Evolutionary conservation across 208 protist species (phyloP).

Genomic region (Hexamita inflata): DNA sequence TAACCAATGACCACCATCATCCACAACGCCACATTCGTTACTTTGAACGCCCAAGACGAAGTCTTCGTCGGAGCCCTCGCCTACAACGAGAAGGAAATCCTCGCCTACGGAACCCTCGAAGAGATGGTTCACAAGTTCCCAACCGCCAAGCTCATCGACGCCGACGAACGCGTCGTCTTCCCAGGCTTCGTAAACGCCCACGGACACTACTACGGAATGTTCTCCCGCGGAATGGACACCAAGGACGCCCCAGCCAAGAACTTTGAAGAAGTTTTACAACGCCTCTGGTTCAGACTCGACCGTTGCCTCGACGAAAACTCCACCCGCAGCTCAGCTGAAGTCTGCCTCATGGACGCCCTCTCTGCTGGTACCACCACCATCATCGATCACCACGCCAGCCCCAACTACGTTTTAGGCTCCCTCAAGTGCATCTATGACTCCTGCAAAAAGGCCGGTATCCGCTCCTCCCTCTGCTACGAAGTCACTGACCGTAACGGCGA

Average conservation of each 20-base stretch:
- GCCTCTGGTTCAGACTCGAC: conserved; percentile 37
- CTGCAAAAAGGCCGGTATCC: conserved; percentile 12
- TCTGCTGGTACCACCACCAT: conserved; percentile 32
- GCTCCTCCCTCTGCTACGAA: conserved; percentile 34
- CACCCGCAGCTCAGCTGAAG: conserved; percentile 13
- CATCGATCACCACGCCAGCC: conserved; percentile 37
- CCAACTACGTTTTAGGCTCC: conserved; percentile 1
- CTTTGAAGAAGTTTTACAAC: conserved; percentile 36
- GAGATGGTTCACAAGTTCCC: neutral
- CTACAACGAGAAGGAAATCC: neutral
- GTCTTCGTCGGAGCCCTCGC: neutral
- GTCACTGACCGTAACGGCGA: conserved; percentile 36
- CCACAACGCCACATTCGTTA: too few relatives aligned
- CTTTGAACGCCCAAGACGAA: too few relatives aligned
- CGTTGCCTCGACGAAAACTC: conserved; percentile 31
- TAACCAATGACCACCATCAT: too few relatives aligned
- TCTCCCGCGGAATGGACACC: conserved; percentile 35
- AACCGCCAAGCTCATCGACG: conserved; percentile 18
- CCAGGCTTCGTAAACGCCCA: conserved; percentile 35
- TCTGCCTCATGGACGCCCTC: conserved; percentile 31
- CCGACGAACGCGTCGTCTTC: conserved; percentile 24
- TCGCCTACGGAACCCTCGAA: neutral
- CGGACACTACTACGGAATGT: conserved; percentile 39
- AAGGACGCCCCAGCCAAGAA: conserved; percentile 23
- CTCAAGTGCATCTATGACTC: conserved; percentile 29